Base-by-base conservation (phyloP, 768 basidiomycete genomes). In the Saitozyma podzolica region DNA sequence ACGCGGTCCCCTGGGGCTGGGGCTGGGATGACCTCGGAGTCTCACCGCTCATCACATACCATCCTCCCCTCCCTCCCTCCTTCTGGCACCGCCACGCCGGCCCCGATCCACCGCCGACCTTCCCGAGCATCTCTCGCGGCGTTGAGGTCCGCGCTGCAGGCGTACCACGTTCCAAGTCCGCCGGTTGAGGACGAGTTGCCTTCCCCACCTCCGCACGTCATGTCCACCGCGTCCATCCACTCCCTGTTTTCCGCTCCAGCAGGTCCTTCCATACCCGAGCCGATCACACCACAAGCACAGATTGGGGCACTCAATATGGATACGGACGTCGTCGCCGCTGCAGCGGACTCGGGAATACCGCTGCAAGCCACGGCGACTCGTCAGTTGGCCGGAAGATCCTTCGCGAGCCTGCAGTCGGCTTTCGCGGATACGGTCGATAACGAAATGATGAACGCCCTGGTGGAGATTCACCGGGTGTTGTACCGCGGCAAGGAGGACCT, bases 381-480 rank as follows among this genome's bases (percentile, higher is more conserved):
- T 40, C 20, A 50, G 29, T 9, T 2, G 29, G 19, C 49, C 39
- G 57, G 49, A 9, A 8, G 20, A 29, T 29, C 57, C 8, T 50
- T 50, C 57, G 37, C 48, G 57, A 29, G 29, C 29, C 47, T 48
- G 1, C 48, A 19, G 40, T 29, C 37, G 8, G 57, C 29, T 3
- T 11, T 19, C 16, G 58, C n/a, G 3, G 14, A 43, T 10, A 47
- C 8, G 40, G 13, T 53, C 14, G 39, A n/a, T 8, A 17, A n/a
- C 17, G 58, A 59, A 42, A 59, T 59, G 16, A 73, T 75, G 66
- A 68, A 72, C 47, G 68, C 70, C 10, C 50, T 75, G 50, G 68
- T 75, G 40, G 73, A 75, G 40, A 75, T 75, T 14, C 73, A 75
- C 59, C 47, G 73, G 39, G 73, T 75, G 16, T 48, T 75, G 29